Evolutionary conservation across 2,329 filamentous ascomycete species (phyloP), one percentile per base, ranked within the genome.

Genomic region (Chaetomium sp.): DNA sequence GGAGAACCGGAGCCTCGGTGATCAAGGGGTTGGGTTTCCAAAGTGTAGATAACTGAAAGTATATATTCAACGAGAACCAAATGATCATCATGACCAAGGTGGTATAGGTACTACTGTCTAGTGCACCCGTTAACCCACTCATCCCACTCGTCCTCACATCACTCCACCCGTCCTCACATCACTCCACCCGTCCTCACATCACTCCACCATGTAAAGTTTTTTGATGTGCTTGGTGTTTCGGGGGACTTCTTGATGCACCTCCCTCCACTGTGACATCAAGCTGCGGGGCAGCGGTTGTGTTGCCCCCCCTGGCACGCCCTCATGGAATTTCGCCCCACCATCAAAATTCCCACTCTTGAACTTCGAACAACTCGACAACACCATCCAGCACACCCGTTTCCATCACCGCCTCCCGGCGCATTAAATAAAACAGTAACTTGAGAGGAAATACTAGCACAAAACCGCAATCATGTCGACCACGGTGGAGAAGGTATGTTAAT

Each of bases 401-500:
- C 45, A 45, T 47, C 45, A 29, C 60, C 57, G 38, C 35, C 35
- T 47, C 45, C 25, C 62, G 45, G 51, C n/a, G 47, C 21, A 55
- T 27, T 19, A 12, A 55, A 31, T 19, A 12, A 27, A 12, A 27
- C 9, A 27, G 12, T 23, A 16, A 21, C 27, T 21, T 12, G 19
- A 19, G 13, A 58, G 27, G 16, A 27, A 61, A 38, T 12, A 27
- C 31, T 21, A 25, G 9, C 25, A 56, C 55, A 65, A 47, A 42
- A 55, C 65, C 73, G 76, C 76, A 83, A 90, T 78, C 74, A 98
- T 98, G 95, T 85, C 94, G 85, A 98, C 94, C 67, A 98, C 94
- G 50, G 93, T 97, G 77, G 94, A 98, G 74, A 98, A 98, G 90
- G 92, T 91, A 76, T 71, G 85, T 45, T 6, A 19, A 31, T n/a